Evolutionary conservation across 2,329 filamentous ascomycete genomes (phyloP), one percentile per base, ranked within the genome.

Genomic region (Keithomyces neogunnii): DNA sequence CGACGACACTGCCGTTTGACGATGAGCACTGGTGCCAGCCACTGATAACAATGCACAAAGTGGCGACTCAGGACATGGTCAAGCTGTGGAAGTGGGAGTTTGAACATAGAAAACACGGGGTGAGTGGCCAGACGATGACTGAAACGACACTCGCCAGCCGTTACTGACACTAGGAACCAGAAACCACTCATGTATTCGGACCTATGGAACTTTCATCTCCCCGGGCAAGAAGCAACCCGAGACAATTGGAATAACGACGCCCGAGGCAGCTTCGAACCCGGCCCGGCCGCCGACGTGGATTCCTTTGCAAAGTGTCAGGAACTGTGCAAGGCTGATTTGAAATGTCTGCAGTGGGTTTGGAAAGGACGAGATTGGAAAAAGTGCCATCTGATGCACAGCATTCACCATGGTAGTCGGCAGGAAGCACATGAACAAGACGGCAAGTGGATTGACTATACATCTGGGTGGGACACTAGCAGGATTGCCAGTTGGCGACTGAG

Each of bases 171-270:
- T 3, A 5, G 9, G 9, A 9, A 40, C 19, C 52, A 68, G 63
- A 62, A 59, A 28, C 69, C 69, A 0, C 51, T 71, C 2, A 57
- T 69, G 2, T 71, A 70, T 47, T 58, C 63, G 7, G 68, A 71
- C 46, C 56, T 70, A 1, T 70, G 60, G 64, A 58, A 66, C 35
- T 65, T 72, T 55, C 59, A 67, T 54, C 66, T 68, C 43, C 61
- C 63, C 4, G 65, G 62, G 3, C 56, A 60, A 13, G 55, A 49
- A 2, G 43, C 52, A 13, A 43, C 53, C 4, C 51, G 56, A 5
- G 55, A 59, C 8, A 58, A 66, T 42, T 66, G 63, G 63, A 61
- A 66, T 32, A 66, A 64, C 36, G 62, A 60, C 1, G 58, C 62
- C 47, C 63, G 61, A 59, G 60, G 62, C 26, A 57, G 55, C 10